These are phyloP conservation scores for Parafenestella ontariensis DNA, from an alignment of 2,329 filamentous ascomycete species.

Conservation along the genomic window DNA sequence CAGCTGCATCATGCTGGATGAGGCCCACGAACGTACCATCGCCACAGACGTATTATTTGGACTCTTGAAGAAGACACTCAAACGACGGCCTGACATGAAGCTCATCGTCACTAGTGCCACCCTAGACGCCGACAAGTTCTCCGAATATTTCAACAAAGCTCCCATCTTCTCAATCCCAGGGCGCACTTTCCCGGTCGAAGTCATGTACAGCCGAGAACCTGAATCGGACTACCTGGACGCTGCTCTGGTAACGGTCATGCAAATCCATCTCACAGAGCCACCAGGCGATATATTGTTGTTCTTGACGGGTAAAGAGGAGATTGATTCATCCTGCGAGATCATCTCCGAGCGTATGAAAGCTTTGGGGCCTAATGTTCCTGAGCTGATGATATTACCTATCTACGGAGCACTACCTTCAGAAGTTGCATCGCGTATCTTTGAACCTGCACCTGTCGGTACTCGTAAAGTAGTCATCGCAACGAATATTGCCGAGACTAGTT, in stretches of 20 bases:
- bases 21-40: slow-evolving; percentile 96
- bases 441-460: slow-evolving; percentile 83
- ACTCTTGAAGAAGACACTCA: slow-evolving; percentile 86
- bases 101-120: slow-evolving; percentile 99
- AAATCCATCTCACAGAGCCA: slow-evolving; percentile 93
- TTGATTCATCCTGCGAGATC: slow-evolving; percentile 93
- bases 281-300: slow-evolving; percentile 95
- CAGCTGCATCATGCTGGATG: slow-evolving; percentile 97
- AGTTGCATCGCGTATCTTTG: slow-evolving; percentile 93
- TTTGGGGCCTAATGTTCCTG: slow-evolving; percentile 85
- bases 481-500: slow-evolving; percentile 97
- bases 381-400: slow-evolving; percentile 92
- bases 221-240: slow-evolving; percentile 96
- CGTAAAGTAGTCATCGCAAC: slow-evolving; percentile 97
- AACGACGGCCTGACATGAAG: slow-evolving; percentile 86
- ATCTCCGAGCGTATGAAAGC: slow-evolving; percentile 96
- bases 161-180: slow-evolving; percentile 98
- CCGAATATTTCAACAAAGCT: slow-evolving; percentile 91
- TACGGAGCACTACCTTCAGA: slow-evolving; percentile 93
- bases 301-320: slow-evolving; percentile 96
- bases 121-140: slow-evolving; percentile 96
- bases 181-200: slow-evolving; percentile 92
- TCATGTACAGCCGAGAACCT: slow-evolving; percentile 93
- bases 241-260: slow-evolving; percentile 95
- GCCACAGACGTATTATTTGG: slow-evolving; percentile 98